Base-by-base conservation (phyloP, 768 basidiomycete genomes). In the Lactarius vividus region DNA sequence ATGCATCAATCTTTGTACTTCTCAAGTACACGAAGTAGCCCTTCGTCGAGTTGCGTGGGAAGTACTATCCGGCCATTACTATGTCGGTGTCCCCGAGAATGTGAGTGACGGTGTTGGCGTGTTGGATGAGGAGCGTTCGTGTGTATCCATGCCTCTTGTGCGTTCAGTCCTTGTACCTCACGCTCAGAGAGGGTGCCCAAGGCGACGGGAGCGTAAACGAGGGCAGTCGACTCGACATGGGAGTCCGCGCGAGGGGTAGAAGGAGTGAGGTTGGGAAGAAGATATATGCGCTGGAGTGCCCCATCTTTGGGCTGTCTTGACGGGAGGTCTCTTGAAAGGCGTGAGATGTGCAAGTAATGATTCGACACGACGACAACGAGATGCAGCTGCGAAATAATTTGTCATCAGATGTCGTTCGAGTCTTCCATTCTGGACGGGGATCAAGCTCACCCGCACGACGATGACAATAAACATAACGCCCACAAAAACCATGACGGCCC, bases 171-270 rank as follows among this genome's bases (percentile, higher is more conserved):
- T 23, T 78, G 74, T 2, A 83, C 85, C 26, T 84, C 75, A 58
- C 83, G 77, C 40, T 80, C 78, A 10, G 89, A 82, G 11, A 91
- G 75, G 15, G 83, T 79, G 65, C 75, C 79, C 46, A 88, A 73
- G 0, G 87, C 83, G 1, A 92, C 81, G 15, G 88, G 88, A n/a
- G 88, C 86, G 72, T 91, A 92, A n/a, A 92, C 82, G 35, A 86
- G 64, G 18, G 69, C 42, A 1, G 59, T 60, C 33, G 68, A 18
- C 1, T 69, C 58, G 29, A 59, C 28, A 28, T 31, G 31, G 15
- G 62, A 23, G 29, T 64, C 65, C 16, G 28, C 20, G 23, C 23
- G 67, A 66, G 79, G 75, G 15, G 74, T 57, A 15, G 74, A 67
- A 20, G 73, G 68, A 0, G 78, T 66, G 1, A 73, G 74, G 26